These are phyloP conservation scores for Pseudogymnoascus sp. DNA, from an alignment of 2,329 filamentous ascomycete genomes.

Conservation along the genomic window DNA sequence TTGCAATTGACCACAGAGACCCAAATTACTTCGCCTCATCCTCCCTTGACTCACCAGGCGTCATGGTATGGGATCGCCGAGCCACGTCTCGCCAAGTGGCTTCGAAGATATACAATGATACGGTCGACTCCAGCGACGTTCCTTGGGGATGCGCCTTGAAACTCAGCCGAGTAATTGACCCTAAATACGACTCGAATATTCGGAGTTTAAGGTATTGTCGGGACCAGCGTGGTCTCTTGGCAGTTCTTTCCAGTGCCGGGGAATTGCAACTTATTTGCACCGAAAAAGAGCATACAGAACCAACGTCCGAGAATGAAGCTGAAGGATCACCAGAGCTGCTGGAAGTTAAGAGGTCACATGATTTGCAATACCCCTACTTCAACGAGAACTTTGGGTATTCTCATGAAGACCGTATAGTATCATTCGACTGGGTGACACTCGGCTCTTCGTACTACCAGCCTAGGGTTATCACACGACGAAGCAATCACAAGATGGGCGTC, in stretches of 20 bases:
- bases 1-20: conserved; percentile 72
- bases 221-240: conserved; percentile 53
- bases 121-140: conserved; percentile 52
- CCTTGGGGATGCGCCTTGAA: conserved; percentile 56
- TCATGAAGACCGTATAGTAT: conserved; percentile 50
- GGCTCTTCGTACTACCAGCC: conserved; percentile 47
- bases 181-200: conserved; percentile 49
- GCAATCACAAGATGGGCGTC: conserved; percentile 54
- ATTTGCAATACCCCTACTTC: conserved; percentile 52
- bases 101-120: conserved; percentile 47
- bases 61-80: conserved; percentile 73
- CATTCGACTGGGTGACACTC: conserved; percentile 60
- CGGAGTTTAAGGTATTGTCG: conserved; percentile 56
- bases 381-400: conserved; percentile 41
- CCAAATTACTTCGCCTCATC: conserved; percentile 81
- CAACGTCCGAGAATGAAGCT: conserved; percentile 37
- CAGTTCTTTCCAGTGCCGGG: conserved; percentile 53
- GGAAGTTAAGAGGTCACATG: conserved; percentile 51
- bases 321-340: conserved; percentile 51
- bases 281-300: conserved; percentile 43
- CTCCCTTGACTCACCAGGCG: conserved; percentile 62
- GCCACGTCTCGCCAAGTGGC: conserved; percentile 46
- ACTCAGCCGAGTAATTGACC: conserved; percentile 49
- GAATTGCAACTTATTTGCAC: conserved; percentile 56
- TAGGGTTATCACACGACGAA: conserved; percentile 51